These are phyloP conservation scores for Ascochyta rabiei DNA, from an alignment of 2,329 filamentous ascomycete genomes.

Conservation along the genomic window DNA sequence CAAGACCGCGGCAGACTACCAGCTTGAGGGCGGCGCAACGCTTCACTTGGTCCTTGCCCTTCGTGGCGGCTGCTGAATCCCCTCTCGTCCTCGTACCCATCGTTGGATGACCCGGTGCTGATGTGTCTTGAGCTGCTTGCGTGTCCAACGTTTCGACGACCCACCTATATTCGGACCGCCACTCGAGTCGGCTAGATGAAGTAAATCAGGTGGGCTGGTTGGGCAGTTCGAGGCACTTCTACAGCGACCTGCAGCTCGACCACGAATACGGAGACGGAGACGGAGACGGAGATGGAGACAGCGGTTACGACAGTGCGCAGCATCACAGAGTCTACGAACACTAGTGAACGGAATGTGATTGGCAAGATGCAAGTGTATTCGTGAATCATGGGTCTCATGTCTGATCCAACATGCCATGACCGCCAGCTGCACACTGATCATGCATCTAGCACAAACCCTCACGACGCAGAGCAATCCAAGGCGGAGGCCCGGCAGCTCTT, in stretches of 20 bases:
- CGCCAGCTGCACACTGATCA: neutral
- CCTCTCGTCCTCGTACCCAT: neutral
- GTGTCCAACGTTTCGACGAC: neutral
- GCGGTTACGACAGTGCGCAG: neutral
- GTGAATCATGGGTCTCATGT: neutral
- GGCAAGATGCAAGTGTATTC: neutral
- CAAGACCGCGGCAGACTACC: conserved; percentile 89
- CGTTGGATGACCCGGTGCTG: neutral
- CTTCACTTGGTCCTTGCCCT: conserved; percentile 95
- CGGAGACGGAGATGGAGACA: neutral
- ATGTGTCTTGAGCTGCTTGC: neutral
- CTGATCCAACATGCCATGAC: too few relatives aligned
- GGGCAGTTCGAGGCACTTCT: neutral
- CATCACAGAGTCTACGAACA: neutral
- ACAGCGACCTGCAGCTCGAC: neutral
- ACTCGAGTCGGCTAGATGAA: neutral
- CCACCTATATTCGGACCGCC: neutral
- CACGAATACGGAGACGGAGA: neutral
- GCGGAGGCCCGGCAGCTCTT: neutral
- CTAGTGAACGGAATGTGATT: neutral
- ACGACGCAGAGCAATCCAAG: neutral
- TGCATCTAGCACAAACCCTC: neutral
- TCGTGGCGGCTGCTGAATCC: conserved; percentile 67
- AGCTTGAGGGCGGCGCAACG: conserved; percentile 88
- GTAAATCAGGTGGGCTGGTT: neutral